Base-by-base conservation (phyloP, 2,329 filamentous ascomycete species). In the Hirsutella rhossiliensis region DNA sequence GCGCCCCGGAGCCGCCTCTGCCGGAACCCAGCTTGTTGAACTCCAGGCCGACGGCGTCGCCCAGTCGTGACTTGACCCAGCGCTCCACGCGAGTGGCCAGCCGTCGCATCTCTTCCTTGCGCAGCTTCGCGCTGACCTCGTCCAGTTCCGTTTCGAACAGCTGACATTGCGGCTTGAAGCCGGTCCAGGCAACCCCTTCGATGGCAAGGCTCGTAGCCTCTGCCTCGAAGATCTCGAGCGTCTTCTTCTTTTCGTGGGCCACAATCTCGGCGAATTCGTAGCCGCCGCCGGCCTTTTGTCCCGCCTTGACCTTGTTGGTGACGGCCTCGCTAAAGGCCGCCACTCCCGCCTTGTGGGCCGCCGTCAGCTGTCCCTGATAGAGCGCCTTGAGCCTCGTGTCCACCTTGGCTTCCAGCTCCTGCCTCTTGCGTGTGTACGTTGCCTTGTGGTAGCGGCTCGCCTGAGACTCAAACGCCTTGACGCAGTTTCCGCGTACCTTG, bases 181-280 rank as follows among this genome's bases (percentile, higher is more conserved):
- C 84, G 52, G 85, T 89, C 90, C 90, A 98, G 1, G 80, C 59
- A 0, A 90, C 77, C n/a, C 79, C 86, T 50, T 87, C 76, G 11
- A 98, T 87, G 8, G 78, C 66, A 9, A 90, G 75, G 41, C 79
- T 77, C 55, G 82, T 75, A 1, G 85, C 87, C 56, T 92, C 84
- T 18, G 74, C 71, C 58, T 85, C 80, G 59, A 94, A 98, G 38
- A 76, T 75, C 15, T 80, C 73, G 31, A 95, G 60, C 0, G 87
- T 81, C 59, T 79, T 79, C 54, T 75, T 76, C 67, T 92, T 94
- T 61, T 96, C 85, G 45, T 78, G 73, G 34, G 80, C 78, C 6
- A 98, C 92, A 54, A 97, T 96, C 52, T 94, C 84, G 19, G 89
- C 88, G 63, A 98, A 98, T 59, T 98, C 92, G 57, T 98, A 97